phyloP scores from a whole-genome alignment of 805 yeast species.

The Suhomyces prunicola region DNA sequence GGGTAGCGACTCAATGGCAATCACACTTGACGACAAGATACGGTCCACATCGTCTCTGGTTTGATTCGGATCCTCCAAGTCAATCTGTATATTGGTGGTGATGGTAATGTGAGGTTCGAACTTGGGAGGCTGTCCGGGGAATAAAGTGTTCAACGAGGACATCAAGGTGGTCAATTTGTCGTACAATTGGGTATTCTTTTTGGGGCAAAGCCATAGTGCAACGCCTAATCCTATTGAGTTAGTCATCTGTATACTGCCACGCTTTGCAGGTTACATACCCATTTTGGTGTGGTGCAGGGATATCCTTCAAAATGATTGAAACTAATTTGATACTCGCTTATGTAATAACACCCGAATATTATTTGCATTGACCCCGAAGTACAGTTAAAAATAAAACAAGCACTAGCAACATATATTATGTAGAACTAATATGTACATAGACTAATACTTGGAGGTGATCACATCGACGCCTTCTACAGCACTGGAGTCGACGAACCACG shows the following conservation, averaged over 20 bases:
- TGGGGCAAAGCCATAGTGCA: slow-evolving; percentile 79
- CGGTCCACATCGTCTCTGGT: slow-evolving; percentile 55
- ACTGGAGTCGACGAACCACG: slow-evolving; percentile 82
- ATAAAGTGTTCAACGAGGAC: slow-evolving; percentile 64
- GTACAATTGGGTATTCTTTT: slow-evolving; percentile 46
- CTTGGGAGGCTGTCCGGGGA: slow-evolving; percentile 60
- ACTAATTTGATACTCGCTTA: not conserved
- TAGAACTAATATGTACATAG: not conserved
- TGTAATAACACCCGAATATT: not conserved
- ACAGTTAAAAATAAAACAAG: not conserved
- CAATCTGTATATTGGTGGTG: slow-evolving; percentile 55
- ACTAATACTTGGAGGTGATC: slow-evolving; percentile 35
- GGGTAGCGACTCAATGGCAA: slow-evolving; percentile 48
- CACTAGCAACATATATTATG: too few species aligned
- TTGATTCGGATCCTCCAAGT: slow-evolving; percentile 29
- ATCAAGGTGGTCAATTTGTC: slow-evolving; percentile 59
- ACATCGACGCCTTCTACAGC: slow-evolving; percentile 64
- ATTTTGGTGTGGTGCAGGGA: not conserved
- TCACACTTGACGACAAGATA: slow-evolving; percentile 55
- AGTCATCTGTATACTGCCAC: not conserved
- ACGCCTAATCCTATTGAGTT: slow-evolving; percentile 30
- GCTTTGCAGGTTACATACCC: slow-evolving; percentile 1
- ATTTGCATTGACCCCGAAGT: not conserved
- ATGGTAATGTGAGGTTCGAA: slow-evolving; percentile 79
- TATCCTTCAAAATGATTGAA: not conserved